Evolutionary conservation across 2,329 filamentous ascomycete genomes (phyloP), one percentile per base, ranked within the genome.

Genomic region (Diplodia corticola): DNA sequence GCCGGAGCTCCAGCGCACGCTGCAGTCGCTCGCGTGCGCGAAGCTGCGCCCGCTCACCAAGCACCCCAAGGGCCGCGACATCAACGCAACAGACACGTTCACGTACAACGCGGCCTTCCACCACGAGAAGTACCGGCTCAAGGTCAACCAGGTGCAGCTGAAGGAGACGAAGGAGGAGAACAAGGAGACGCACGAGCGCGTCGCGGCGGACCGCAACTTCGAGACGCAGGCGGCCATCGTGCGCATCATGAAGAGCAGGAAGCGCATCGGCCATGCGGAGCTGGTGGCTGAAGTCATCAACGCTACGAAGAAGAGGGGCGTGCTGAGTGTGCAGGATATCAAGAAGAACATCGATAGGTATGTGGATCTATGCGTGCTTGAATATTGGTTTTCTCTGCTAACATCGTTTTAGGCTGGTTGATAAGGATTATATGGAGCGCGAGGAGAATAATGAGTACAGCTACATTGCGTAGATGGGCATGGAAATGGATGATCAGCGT

Each of bases 71-170:
- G 90, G 91, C 63, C 88, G 89, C 64, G 93, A 99, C 0, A 88
- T 99, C 70, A 85, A 86, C 67, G 74, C 82, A 0, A 91, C 86
- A 0, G 96, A 99, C 79, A 91, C 89, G 0, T 99, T 99, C 73
- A 87, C 87, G 0, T 89, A 96, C 73, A 97, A 97, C 80, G 79
- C 84, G 51, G 76, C 77, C 17, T 99, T 99, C 78, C 81, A 81
- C 2, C 90, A 97, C 74, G 85, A 89, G 22, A 96, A 95, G 78
- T 91, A 91, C 78, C 88, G 93, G 66, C 89, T 99, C 80, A 99
- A 99, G 82, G 97, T 99, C 82, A 99, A 98, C 80, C 94, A 97
- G 79, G 95, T 99, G 71, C 95, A 99, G 79, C 86, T 97, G 60
- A 96, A 95, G 80, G 95, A 99, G 80, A 98, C 95, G 0, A 91